A percentile compares a stretch with the other conserved stretches of the same genome.
Conservation (phyloP, 257 asterid species). For the Plantago elongata region DNA sequence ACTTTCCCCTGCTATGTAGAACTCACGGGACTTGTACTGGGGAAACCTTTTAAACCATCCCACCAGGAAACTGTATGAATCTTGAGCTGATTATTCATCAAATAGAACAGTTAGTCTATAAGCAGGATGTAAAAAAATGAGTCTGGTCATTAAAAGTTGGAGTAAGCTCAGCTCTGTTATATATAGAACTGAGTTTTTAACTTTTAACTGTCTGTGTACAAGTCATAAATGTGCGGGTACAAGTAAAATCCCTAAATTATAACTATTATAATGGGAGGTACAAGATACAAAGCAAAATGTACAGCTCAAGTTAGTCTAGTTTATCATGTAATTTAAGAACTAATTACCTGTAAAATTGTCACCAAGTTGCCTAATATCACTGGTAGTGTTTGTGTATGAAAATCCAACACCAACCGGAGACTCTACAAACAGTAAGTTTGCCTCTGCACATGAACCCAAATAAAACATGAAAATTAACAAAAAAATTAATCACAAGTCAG, state of each 20-base stretch:
- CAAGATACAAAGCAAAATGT: too few species aligned
- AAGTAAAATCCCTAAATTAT: too few species aligned
- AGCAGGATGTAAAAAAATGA: neutral
- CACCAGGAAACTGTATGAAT: slow-evolving; percentile 63
- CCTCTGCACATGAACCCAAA: neutral
- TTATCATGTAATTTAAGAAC: neutral
- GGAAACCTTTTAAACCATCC: slow-evolving; percentile 85
- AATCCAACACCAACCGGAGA: slow-evolving; percentile 93
- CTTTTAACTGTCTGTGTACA: too few species aligned
- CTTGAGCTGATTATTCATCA: slow-evolving; percentile 43
- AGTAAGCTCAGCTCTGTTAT: too few species aligned
- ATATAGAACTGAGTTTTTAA: too few species aligned
- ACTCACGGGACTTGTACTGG: slow-evolving; percentile 65
- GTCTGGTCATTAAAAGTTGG: too few species aligned
- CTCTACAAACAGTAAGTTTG: slow-evolving; percentile 43
- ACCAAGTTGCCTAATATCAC: slow-evolving; percentile 56
- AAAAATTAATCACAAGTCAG: too few species aligned
- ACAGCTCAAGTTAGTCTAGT: too few species aligned
- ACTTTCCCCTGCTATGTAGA: slow-evolving; percentile 90
- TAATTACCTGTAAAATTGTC: slow-evolving; percentile 62
- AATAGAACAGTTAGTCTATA: neutral
- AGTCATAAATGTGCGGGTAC: too few species aligned
- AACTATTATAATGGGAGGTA: too few species aligned
- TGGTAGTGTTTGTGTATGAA: slow-evolving; percentile 75
- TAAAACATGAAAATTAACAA: neutral